Base-by-base conservation (phyloP, 352 stramenopile genomes). In the Globisporangium middletonii region DNA sequence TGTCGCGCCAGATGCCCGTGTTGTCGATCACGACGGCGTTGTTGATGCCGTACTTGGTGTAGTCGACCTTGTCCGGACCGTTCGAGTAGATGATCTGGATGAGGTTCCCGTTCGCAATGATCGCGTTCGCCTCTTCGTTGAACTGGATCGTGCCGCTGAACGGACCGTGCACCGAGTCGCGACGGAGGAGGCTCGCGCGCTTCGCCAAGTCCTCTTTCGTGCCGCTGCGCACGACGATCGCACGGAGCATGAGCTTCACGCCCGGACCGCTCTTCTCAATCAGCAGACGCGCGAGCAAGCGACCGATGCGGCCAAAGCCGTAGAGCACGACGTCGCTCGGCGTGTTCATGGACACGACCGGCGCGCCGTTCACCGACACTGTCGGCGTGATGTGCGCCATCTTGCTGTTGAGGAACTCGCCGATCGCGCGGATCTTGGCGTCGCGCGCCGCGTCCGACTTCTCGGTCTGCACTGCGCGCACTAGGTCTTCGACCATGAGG, bases 1-100 rank as follows among this genome's bases (percentile, higher is more conserved):
- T 72, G 63, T 93, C 82, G 44, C 86, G 79, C 80, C 80, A 95
- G 38, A 76, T 80, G 49, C 86, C 88, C 50, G 88, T 95, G 72
- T 94, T 94, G 64, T 95, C 88, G 60, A 95, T 88, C n/a, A 95
- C 85, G 44, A 95, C 82, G 30, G 87, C 86, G 60, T 96, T 69
- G 50, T 89, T 62, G 64, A 95, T 95, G 61, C 83, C 84, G 62
- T 93, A 90, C 64, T 88, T 71, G 11, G 80, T 88, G 72, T 94
- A 96, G 69, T 93, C 84, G 53, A 86, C 90, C 60, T 94, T 89
- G 68, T 94, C 85, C 1, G 86, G 84, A 43, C 72, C 72, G 27
- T 88, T 78, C 57, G 81, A 79, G 71, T 93, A 89, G 63, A 92
- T 94, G 62, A 94, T 86, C 60, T 93, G 84, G 59, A 95, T 95